Evolutionary conservation across 768 basidiomycete species (phyloP).

Genomic region (Lentinula edodes): DNA sequence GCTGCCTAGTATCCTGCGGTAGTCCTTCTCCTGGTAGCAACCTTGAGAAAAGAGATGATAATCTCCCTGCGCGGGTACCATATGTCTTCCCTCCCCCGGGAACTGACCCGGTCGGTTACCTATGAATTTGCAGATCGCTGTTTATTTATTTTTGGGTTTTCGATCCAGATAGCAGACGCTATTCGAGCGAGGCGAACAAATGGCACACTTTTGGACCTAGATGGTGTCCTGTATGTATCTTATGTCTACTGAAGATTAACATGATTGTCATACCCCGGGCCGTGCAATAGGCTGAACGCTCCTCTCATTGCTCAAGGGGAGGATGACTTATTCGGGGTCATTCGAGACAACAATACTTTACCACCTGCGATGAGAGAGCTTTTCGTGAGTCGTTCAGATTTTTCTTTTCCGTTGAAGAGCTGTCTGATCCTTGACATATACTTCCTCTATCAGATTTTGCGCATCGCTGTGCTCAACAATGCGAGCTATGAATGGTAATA

Average conservation of each 20-base stretch:
- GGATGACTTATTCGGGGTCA: slow-evolving; percentile 27
- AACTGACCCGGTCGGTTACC: background rate
- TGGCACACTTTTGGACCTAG: slow-evolving; percentile 30
- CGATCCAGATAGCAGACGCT: slow-evolving; percentile 28
- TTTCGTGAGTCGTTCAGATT: slow-evolving; percentile 16
- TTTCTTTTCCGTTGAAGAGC: background rate
- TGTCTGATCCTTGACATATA: background rate
- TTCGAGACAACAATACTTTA: slow-evolving; percentile 12
- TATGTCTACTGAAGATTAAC: background rate
- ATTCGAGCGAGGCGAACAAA: slow-evolving; percentile 28
- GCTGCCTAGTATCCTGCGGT: background rate
- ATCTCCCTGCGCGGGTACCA: slow-evolving; percentile 36
- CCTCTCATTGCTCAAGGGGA: slow-evolving; percentile 19
- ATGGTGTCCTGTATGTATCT: slow-evolving; percentile 28
- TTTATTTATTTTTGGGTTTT: background rate
- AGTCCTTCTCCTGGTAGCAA: background rate
- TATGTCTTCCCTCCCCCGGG: slow-evolving; percentile 33
- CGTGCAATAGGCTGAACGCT: slow-evolving; percentile 18
- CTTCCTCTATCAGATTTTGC: slow-evolving; percentile 16
- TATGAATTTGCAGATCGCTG: too few relatives aligned
- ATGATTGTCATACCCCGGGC: too few relatives aligned
- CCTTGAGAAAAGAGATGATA: slow-evolving; percentile 24
- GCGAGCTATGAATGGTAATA: slow-evolving; percentile 15
- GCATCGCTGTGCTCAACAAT: slow-evolving; percentile 19
- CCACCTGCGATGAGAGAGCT: slow-evolving; percentile 28